A percentile compares a stretch with the other conserved stretches of the same genome.
These are phyloP conservation scores for Chalaropsis thielavioides DNA, from an alignment of 2,329 filamentous ascomycete species.

Conservation along the genomic window DNA sequence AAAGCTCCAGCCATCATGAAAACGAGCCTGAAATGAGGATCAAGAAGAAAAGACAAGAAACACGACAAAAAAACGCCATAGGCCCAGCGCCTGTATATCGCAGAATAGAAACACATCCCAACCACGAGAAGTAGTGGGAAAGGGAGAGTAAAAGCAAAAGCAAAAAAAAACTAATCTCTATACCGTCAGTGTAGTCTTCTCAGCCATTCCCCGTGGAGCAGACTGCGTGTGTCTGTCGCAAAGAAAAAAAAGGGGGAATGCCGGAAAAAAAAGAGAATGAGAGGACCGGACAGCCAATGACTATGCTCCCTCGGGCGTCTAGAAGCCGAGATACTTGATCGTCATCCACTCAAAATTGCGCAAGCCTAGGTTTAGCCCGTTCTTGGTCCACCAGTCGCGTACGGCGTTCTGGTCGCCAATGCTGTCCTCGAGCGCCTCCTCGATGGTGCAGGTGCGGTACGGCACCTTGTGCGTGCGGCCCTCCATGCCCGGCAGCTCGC, in stretches of 20 bases:
- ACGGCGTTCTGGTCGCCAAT: conserved; percentile 60
- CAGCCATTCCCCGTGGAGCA: not conserved
- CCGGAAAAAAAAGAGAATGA: not conserved
- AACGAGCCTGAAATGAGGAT: not conserved
- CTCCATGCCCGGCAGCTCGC: conserved; percentile 39
- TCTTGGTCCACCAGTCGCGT: conserved; percentile 73
- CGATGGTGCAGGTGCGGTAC: conserved; percentile 90
- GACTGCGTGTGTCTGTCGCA: not conserved
- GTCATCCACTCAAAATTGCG: conserved; percentile 85
- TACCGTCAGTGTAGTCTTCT: not conserved
- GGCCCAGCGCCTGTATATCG: not conserved
- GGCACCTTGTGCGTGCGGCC: conserved; percentile 55
- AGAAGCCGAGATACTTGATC: conserved; percentile 48
- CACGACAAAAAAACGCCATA: not conserved
- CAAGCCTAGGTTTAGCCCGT: conserved; percentile 67
- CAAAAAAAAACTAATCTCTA: not conserved
- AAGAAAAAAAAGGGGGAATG: not conserved
- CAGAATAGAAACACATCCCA: not conserved
- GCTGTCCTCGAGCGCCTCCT: conserved; percentile 84
- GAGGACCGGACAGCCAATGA: not conserved
- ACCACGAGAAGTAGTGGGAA: not conserved
- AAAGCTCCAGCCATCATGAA: not conserved
- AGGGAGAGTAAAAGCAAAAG: not conserved
- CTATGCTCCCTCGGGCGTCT: not conserved
- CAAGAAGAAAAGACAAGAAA: not conserved